Evolutionary conservation across 1,284 basidiomycete species (phyloP).

Genomic region (Fistulina hepatica): DNA sequence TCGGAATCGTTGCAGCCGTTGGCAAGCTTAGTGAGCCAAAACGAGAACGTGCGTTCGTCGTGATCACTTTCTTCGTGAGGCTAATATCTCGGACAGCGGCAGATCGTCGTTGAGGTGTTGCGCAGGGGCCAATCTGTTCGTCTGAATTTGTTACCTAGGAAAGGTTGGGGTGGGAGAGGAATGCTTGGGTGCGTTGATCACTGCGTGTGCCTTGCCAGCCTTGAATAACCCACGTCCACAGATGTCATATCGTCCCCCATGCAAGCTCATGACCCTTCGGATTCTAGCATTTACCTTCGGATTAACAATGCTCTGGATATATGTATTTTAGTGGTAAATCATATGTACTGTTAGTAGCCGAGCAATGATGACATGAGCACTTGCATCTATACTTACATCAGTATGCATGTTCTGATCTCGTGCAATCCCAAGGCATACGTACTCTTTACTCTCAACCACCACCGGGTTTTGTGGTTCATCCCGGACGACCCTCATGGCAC

Average conservation of each 20-base stretch:
- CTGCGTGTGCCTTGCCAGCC: slow-evolving; percentile 2
- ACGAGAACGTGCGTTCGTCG: slow-evolving; percentile 55
- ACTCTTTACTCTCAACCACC: too few species aligned
- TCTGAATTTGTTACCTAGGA: slow-evolving; percentile 29
- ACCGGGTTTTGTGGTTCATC: too few species aligned
- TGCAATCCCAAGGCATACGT: too few species aligned
- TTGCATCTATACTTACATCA: too few species aligned
- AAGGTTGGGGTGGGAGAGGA: slow-evolving; percentile 61
- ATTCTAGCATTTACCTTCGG: too few species aligned
- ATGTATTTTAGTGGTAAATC: too few species aligned
- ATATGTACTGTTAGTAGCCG: too few species aligned
- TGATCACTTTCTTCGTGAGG: not conserved
- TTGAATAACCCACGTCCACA: slow-evolving; percentile 19
- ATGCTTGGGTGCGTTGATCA: slow-evolving; percentile 55
- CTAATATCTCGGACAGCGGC: slow-evolving; percentile 20
- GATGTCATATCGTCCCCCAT: slow-evolving; percentile 59
- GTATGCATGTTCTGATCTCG: too few species aligned
- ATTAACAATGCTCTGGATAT: too few species aligned
- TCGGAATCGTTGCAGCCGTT: slow-evolving; percentile 52
- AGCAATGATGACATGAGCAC: too few species aligned
- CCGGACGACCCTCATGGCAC: too few species aligned
- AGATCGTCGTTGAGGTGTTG: slow-evolving; percentile 30
- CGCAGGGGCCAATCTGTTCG: slow-evolving; percentile 25
- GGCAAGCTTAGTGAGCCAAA: slow-evolving; percentile 55
- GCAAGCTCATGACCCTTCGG: slow-evolving; percentile 3